Base-by-base conservation (phyloP, 495 filamentous ascomycete genomes). In the Neurospora sp. region DNA sequence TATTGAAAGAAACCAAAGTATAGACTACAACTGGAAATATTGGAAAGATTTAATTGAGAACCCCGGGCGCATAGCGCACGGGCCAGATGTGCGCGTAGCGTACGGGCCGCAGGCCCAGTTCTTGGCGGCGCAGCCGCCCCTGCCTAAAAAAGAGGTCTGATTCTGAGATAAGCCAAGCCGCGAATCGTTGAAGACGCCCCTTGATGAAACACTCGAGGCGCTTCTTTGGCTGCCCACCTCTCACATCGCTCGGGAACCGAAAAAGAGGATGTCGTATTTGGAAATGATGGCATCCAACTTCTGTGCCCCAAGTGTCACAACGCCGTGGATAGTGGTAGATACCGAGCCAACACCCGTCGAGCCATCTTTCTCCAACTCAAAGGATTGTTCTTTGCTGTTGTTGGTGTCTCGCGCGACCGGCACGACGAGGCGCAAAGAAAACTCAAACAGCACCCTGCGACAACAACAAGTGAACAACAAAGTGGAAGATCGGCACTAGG, bases 201-300 rank as follows among this genome's bases (percentile, higher is more conserved):
- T 62, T 75, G 75, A 77, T 75, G 75, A 77, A 42, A 78, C 78
- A 79, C 46, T 23, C 42, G 35, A 46, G 74, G 79, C 79, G 79
- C 79, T 79, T 79, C 74, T 76, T 74, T 74, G 78, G 69, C 20
- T 31, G 9, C 46, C 54, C 54, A 66, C 54, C 54, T 62, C 54
- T 37, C 54, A 62, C 54, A 66, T 37, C 54, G 27, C 31, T 66
- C 54, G 54, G 54, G 54, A 66, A 66, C 54, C 54, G 54, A 66
- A 66, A 62, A 66, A 37, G 27, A 31, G 27, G 6, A 62, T 16
- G 54, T 66, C 54, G 54, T 66, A 35, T 66, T 66, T 16, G 54
- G 54, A 66, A 66, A 66, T 66, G 27, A 66, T 66, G 27, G 27
- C 54, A 35, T 66, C 54, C 54, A 35, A 66, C 54, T 66, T 66